These are phyloP conservation scores for Stagonosporopsis cucurbitacearum DNA, from an alignment of 2,329 filamentous ascomycete genomes.

Conservation along the genomic window DNA sequence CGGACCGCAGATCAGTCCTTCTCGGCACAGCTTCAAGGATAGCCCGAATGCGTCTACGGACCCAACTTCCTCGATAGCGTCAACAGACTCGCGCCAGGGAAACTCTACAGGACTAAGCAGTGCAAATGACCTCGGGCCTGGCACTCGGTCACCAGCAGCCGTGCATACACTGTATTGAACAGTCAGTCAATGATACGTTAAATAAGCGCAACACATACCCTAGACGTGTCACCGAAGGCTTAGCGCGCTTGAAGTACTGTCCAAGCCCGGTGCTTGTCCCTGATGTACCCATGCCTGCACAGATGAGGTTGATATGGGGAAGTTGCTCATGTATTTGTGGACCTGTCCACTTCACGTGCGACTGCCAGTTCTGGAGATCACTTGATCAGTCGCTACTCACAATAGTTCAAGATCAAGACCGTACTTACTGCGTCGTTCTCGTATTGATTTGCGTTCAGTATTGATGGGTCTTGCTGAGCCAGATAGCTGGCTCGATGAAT, in stretches of 20 bases:
- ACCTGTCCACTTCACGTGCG: constrained; percentile 66
- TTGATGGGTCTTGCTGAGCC: constrained; percentile 47
- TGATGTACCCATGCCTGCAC: constrained; percentile 64
- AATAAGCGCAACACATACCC: constrained; percentile 16
- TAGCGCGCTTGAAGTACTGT: constrained; percentile 30
- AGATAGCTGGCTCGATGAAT: constrained; percentile 23
- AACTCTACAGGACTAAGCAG: constrained; percentile 62
- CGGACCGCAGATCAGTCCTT: constrained; percentile 66
- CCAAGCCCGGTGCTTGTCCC: constrained; percentile 44
- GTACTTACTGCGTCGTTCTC: constrained; percentile 54
- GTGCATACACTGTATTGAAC: constrained; percentile 59
- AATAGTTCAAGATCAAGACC: neutral
- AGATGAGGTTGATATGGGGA: constrained; percentile 63
- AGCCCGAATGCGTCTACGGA: constrained; percentile 61
- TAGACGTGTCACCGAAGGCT: constrained; percentile 28
- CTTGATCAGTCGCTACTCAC: neutral
- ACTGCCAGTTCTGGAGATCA: constrained; percentile 55
- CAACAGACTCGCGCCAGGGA: constrained; percentile 64
- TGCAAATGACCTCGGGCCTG: constrained; percentile 62
- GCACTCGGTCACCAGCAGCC: constrained; percentile 63
- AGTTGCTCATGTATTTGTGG: constrained; percentile 64
- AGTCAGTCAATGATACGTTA: neutral
- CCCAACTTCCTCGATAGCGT: constrained; percentile 63
- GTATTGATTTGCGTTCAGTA: constrained; percentile 64
- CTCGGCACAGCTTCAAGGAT: constrained; percentile 62